Conservation (phyloP, 2,329 filamentous ascomycete genomes). For the Penicillium rolfsii region DNA sequence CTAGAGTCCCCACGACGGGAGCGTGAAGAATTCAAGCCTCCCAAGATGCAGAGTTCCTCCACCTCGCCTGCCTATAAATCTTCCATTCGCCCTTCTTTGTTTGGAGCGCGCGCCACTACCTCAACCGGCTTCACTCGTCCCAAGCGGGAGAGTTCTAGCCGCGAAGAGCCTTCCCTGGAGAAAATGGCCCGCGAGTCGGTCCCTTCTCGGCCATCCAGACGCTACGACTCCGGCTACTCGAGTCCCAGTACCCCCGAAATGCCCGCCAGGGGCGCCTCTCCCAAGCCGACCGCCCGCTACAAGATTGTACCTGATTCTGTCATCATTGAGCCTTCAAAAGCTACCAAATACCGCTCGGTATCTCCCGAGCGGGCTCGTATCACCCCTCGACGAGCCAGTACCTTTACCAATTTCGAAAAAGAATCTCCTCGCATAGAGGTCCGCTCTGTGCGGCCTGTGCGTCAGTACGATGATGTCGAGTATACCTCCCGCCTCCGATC, state of each 20-base stretch:
- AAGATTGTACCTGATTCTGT: conserved; percentile 37
- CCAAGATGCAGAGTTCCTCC: conserved; percentile 42
- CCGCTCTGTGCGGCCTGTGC: conserved; percentile 27
- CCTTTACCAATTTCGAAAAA: conserved; percentile 23
- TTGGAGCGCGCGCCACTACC: conserved; percentile 39
- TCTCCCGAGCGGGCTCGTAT: conserved; percentile 35
- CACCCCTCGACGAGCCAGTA: conserved; percentile 36
- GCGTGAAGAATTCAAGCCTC: conserved; percentile 33
- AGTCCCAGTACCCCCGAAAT: conserved; percentile 50
- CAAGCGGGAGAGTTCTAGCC: conserved; percentile 35
- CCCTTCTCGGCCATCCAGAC: conserved; percentile 41
- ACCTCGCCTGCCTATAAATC: conserved; percentile 40
- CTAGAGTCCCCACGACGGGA: conserved; percentile 31
- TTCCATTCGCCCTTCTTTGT: conserved; percentile 36
- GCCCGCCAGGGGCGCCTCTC: conserved; percentile 35
- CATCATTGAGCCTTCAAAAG: conserved; percentile 33
- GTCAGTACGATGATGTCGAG: conserved; percentile 31
- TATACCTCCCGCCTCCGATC: conserved; percentile 27
- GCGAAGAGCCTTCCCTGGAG: conserved; percentile 32
- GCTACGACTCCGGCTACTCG: conserved; percentile 51
- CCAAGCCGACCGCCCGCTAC: conserved; percentile 40
- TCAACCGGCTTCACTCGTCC: conserved; percentile 32
- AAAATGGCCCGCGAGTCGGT: conserved; percentile 33
- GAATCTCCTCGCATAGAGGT: conserved; percentile 29
- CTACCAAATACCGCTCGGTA: conserved; percentile 33